Evolutionary conservation across 495 filamentous ascomycete species (phyloP).

Genomic region (Penicillium samsonianum): DNA sequence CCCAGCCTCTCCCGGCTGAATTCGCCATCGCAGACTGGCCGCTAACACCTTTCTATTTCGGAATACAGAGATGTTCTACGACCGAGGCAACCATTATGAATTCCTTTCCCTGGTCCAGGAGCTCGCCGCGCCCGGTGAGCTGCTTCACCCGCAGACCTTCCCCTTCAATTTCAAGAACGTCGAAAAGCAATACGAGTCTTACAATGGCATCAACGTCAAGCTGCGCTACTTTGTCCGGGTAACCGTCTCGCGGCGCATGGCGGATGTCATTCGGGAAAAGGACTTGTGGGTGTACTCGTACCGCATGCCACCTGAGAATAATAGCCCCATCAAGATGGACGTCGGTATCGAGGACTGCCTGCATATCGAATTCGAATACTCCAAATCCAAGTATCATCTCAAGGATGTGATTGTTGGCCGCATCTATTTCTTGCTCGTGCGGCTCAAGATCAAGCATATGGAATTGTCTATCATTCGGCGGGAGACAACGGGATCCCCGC

Average conservation of each 20-base stretch:
- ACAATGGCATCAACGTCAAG: slow-evolving; percentile 99
- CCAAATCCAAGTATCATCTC: slow-evolving; percentile 97
- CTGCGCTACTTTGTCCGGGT: slow-evolving; percentile 98
- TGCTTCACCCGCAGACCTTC: slow-evolving; percentile 97
- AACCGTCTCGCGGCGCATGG: slow-evolving; percentile 94
- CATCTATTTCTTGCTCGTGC: slow-evolving; percentile 97
- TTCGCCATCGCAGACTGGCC: neutral
- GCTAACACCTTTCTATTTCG: slow-evolving; percentile 1
- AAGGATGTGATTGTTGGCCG: slow-evolving; percentile 99
- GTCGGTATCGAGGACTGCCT: slow-evolving; percentile 99
- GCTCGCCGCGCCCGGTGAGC: slow-evolving; percentile 91
- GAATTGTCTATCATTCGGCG: slow-evolving; percentile 96
- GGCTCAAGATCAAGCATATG: slow-evolving; percentile 99
- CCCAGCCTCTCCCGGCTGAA: neutral
- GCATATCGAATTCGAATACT: slow-evolving; percentile 99
- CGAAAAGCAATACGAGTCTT: slow-evolving; percentile 99
- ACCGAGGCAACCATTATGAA: slow-evolving; percentile 98
- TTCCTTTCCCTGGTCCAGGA: slow-evolving; percentile 96
- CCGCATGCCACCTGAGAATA: slow-evolving; percentile 96
- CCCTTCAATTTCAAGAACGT: slow-evolving; percentile 99
- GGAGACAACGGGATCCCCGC: slow-evolving; percentile 95
- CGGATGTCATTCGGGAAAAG: slow-evolving; percentile 97
- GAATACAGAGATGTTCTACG: slow-evolving; percentile 92
- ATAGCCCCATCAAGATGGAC: slow-evolving; percentile 99
- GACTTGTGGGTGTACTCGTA: slow-evolving; percentile 99